Evolutionary conservation across 345 rosid species (phyloP), one percentile per base, ranked within the genome.

Genomic region (Boechera stricta): DNA sequence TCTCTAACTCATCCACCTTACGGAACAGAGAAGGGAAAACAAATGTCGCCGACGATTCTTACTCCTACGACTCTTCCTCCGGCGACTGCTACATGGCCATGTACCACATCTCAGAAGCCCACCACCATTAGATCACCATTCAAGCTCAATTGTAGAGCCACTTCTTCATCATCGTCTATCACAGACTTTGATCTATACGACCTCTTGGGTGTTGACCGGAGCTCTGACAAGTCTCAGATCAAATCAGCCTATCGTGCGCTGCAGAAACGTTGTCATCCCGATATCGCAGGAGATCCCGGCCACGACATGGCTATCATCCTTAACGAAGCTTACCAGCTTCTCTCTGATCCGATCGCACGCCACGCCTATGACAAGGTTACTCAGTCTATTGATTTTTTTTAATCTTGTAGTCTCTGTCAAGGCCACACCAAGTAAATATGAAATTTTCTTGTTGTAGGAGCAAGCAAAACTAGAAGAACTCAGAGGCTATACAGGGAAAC

Each of bases 301-400:
- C 96, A 94, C 41, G 97, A 94, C 78, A 94, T 94, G 97, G 88
- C 94, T 61, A 90, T 94, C 64, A 81, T 94, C 42, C 94, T 94
- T 57, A 94, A 94, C 44, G 91, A 91, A 53, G 90, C 86, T 71
- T 94, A 94, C 44, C 74, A 89, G 35, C 67, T 90, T 55, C 86
- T 91, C 15, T 90, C 96, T 53, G 93, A 94, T 67, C 92, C 94
- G 0, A 69, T 31, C 75, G 84, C 94, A 0, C 93, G 96, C 45
- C 79, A 49, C 18, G 94, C 94, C 48, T 90, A 94, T 67, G 97
- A 94, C 65, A 86, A 90, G 97, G 98, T 88, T 41, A 7, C 45
- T 42, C 10, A 12, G 0, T 18, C 28, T 44, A 33, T 45, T 38
- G 9, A 4, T 29, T 64, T 31, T 64, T 51, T 36, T 21, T 21